A percentile compares a stretch with the other conserved stretches of the same genome.
phyloP scores from a whole-genome alignment of 805 yeast species.

The Candida koratica region DNA sequence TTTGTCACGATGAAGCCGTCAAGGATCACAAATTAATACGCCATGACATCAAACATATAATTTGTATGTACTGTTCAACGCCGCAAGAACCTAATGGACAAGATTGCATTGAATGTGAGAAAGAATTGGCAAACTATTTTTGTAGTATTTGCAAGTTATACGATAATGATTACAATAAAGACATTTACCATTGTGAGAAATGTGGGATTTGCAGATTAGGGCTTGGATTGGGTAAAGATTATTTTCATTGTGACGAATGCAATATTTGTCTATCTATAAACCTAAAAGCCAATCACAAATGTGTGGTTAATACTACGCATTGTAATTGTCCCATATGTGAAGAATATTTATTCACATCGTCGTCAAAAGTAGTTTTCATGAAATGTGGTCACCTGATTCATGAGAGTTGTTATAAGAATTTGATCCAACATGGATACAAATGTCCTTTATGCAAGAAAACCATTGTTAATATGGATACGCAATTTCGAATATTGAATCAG shows the following conservation, averaged over 20 bases:
- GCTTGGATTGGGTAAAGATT: conserved; percentile 80
- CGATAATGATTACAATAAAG: conserved; percentile 74
- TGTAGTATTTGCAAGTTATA: conserved; percentile 76
- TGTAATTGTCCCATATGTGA: conserved; percentile 92
- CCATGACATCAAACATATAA: conserved; percentile 56
- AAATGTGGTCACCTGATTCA: conserved; percentile 93
- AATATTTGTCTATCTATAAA: conserved; percentile 84
- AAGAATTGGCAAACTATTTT: conserved; percentile 67
- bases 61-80: conserved; percentile 76
- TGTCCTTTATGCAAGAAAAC: conserved; percentile 90
- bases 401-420: conserved; percentile 75
- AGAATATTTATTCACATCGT: conserved; percentile 82
- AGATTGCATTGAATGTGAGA: conserved; percentile 65
- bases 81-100: conserved; percentile 67
- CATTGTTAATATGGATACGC: conserved; percentile 80
- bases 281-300: conserved; percentile 70
- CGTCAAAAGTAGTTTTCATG: conserved; percentile 84
- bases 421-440: conserved; percentile 77
- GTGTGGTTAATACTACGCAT: conserved; percentile 83
- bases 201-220: conserved; percentile 94
- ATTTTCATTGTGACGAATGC: conserved; percentile 86
- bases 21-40: conserved; percentile 56
- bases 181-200: conserved; percentile 86
- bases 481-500: conserved; percentile 79
- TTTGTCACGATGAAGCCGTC: conserved; percentile 73